Evolutionary conservation across 306 rosid species (phyloP).

Genomic region (Trichosanthes cucumerina): DNA sequence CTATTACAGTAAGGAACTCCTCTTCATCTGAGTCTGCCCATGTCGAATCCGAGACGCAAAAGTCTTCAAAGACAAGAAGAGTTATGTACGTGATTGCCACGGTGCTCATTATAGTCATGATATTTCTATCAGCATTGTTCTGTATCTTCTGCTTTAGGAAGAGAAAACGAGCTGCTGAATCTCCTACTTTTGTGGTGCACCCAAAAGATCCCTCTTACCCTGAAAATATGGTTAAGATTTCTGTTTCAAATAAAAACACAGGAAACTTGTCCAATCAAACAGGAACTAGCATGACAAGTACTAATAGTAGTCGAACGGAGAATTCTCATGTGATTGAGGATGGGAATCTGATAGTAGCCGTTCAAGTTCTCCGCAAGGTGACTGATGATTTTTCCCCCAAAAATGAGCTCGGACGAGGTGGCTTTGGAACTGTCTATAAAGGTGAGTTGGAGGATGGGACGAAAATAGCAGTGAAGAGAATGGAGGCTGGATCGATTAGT

Average conservation of each 20-base stretch:
- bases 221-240: slow-evolving; percentile 37
- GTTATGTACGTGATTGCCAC: not conserved
- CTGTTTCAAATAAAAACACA: slow-evolving; percentile 34
- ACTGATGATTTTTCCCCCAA: slow-evolving; percentile 46
- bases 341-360: slow-evolving; percentile 46
- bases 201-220: slow-evolving; percentile 52
- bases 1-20: not conserved
- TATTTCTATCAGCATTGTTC: slow-evolving; percentile 24
- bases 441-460: slow-evolving; percentile 78
- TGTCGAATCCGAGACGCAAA: not conserved
- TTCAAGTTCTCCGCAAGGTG: slow-evolving; percentile 60
- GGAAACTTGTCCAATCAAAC: slow-evolving; percentile 47
- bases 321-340: slow-evolving; percentile 36
- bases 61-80: not conserved
- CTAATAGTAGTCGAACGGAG: slow-evolving; percentile 42
- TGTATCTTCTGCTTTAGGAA: slow-evolving; percentile 31
- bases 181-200: slow-evolving; percentile 52
- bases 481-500: slow-evolving; percentile 49
- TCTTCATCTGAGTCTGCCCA: not conserved
- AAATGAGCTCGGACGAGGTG: slow-evolving; percentile 75
- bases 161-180: slow-evolving; percentile 21
- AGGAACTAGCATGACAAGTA: slow-evolving; percentile 30
- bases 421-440: slow-evolving; percentile 79
- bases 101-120: not conserved
- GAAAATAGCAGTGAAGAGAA: slow-evolving; percentile 69